Conservation (phyloP, 139 green algal genomes). For the Asterochloris erici region DNA sequence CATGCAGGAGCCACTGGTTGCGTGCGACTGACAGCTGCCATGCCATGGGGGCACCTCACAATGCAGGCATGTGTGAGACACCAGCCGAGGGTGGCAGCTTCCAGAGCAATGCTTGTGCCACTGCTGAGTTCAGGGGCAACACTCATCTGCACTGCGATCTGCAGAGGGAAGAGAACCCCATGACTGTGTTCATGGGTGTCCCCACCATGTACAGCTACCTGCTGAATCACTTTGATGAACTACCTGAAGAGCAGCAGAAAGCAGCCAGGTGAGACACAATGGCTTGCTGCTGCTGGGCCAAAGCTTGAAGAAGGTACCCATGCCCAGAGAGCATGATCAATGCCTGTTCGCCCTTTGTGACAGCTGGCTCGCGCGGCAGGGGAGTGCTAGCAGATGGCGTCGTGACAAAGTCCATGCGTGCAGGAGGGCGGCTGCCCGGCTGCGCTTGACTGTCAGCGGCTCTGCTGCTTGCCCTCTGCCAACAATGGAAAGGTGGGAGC, state of each 20-base stretch:
- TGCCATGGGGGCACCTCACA: too few relatives aligned
- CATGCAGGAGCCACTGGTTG: too few relatives aligned
- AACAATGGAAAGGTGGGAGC: constrained; percentile 70
- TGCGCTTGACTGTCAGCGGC: constrained; percentile 83
- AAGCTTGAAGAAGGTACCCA: too few relatives aligned
- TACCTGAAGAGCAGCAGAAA: constrained; percentile 37
- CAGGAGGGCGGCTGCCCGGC: constrained; percentile 29
- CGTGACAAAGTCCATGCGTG: not conserved
- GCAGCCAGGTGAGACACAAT: constrained; percentile 17
- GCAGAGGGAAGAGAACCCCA: constrained; percentile 25
- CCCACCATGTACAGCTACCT: constrained; percentile 96
- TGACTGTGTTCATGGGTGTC: constrained; percentile 92
- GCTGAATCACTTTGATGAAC: constrained; percentile 57
- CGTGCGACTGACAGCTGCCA: too few relatives aligned
- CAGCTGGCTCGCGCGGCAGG: too few relatives aligned
- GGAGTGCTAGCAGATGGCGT: too few relatives aligned
- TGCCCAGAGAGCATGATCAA: too few relatives aligned
- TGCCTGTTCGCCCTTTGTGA: too few relatives aligned
- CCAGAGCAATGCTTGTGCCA: too few relatives aligned
- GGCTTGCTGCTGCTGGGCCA: too few relatives aligned
- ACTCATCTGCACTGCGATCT: not conserved
- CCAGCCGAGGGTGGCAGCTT: too few relatives aligned
- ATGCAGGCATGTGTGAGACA: too few relatives aligned
- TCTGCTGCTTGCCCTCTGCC: constrained; percentile 84
- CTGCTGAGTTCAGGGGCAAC: not conserved